Conservation (phyloP, 1,284 basidiomycete species). For the Apiotrichum mycotoxinovorans region DNA sequence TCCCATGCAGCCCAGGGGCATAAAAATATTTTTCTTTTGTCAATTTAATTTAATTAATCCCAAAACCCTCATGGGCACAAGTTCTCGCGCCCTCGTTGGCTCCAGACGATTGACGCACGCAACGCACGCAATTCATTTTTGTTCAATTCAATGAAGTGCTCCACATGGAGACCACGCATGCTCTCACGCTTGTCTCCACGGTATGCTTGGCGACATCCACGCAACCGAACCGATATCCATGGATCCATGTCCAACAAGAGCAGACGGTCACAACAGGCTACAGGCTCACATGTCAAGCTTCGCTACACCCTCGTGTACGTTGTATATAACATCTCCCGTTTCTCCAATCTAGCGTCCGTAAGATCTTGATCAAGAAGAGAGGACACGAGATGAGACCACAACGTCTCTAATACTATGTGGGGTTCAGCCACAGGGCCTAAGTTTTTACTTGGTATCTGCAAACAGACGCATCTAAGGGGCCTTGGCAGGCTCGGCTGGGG, state of each 20-base stretch:
- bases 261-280: too few relatives aligned
- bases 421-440: background rate
- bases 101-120: background rate
- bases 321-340: background rate
- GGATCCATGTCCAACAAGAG: too few relatives aligned
- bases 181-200: background rate
- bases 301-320: background rate
- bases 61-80: background rate
- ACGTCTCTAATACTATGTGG: background rate
- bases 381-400: too few relatives aligned
- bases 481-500: background rate
- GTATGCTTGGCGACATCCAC: background rate
- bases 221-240: background rate
- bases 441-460: background rate
- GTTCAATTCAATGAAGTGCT: background rate
- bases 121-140: background rate
- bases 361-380: background rate
- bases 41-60: background rate
- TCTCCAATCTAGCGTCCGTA: background rate
- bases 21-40: background rate
- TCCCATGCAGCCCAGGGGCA: too few relatives aligned
- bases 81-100: background rate
- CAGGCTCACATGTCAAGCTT: too few relatives aligned
- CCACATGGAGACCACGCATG: background rate
- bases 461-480: background rate